These are phyloP conservation scores for Neopestalotiopsis sp. DNA, from an alignment of 2,329 filamentous ascomycete genomes.

Conservation along the genomic window DNA sequence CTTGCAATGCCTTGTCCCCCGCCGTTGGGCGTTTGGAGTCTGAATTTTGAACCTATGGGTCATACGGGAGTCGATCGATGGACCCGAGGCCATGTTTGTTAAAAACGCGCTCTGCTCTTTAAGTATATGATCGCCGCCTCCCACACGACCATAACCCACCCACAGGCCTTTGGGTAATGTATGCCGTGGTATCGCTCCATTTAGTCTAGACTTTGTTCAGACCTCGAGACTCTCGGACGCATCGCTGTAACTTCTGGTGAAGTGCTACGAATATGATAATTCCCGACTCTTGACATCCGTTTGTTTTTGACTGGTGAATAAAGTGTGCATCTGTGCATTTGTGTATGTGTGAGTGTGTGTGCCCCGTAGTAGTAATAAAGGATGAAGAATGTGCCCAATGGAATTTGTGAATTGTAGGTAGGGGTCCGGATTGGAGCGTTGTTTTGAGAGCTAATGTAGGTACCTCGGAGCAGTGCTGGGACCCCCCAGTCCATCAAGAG, in stretches of 20 bases:
- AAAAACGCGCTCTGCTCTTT: background rate
- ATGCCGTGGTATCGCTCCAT: background rate
- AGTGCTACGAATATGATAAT: background rate
- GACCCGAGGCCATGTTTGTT: background rate
- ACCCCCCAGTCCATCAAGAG: background rate
- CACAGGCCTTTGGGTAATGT: background rate
- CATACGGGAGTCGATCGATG: conserved; percentile 1
- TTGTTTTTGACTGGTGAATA: background rate
- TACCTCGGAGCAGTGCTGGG: background rate
- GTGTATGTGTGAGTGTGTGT: too few species aligned
- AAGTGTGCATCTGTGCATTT: background rate
- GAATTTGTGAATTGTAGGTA: background rate
- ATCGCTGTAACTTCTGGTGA: background rate
- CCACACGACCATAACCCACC: background rate
- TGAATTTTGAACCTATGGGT: background rate
- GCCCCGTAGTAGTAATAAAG: background rate
- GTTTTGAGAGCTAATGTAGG: background rate
- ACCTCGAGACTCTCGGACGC: background rate
- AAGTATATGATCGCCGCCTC: background rate
- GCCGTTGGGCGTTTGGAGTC: background rate
- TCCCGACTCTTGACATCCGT: background rate
- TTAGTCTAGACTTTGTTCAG: background rate
- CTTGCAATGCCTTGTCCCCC: background rate
- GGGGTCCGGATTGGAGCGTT: background rate
- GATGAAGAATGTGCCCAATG: background rate